A percentile compares a stretch with the other conserved stretches of the same genome.
phyloP scores from a whole-genome alignment of 768 basidiomycete species.

The Dioszegia aurantiaca region DNA sequence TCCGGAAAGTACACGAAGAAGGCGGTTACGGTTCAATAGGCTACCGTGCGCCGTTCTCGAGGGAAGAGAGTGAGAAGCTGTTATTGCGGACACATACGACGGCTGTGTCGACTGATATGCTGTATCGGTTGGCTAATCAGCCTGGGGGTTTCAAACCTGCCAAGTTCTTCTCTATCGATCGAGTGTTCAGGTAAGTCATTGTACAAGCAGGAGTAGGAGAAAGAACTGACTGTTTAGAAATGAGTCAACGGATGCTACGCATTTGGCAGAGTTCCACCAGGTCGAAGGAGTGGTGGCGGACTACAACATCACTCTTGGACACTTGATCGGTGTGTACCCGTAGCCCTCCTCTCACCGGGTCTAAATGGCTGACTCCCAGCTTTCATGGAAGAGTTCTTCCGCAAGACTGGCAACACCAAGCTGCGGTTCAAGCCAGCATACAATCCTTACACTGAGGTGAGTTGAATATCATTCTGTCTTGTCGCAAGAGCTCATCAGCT shows the following conservation, averaged over 20 bases:
- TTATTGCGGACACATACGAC: conserved; percentile 96
- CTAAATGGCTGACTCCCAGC: conserved; percentile 59
- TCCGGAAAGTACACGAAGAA: conserved; percentile 73
- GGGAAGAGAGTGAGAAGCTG: conserved; percentile 85
- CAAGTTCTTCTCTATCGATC: conserved; percentile 93
- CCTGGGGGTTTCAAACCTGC: conserved; percentile 75
- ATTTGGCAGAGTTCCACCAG: conserved; percentile 98
- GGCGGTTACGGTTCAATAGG: conserved; percentile 87
- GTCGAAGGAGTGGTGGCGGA: conserved; percentile 99
- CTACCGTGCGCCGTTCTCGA: conserved; percentile 95
- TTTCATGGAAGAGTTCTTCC: conserved; percentile 98
- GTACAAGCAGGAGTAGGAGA: neutral
- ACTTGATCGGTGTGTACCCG: conserved; percentile 73
- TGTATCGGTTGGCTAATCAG: conserved; percentile 87
- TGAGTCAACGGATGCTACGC: conserved; percentile 96
- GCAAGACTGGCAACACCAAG: conserved; percentile 91
- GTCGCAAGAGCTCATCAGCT: neutral
- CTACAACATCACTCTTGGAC: conserved; percentile 82
- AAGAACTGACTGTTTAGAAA: conserved; percentile 58
- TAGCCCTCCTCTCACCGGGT: too few relatives aligned
- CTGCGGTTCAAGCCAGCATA: conserved; percentile 98
- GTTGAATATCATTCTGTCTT: conserved; percentile 7
- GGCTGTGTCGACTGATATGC: conserved; percentile 86
- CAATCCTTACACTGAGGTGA: conserved; percentile 93
- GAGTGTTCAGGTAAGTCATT: conserved; percentile 68